phyloP scores from a whole-genome alignment of 2,329 filamentous ascomycete species.

The Colletotrichum sidae region DNA sequence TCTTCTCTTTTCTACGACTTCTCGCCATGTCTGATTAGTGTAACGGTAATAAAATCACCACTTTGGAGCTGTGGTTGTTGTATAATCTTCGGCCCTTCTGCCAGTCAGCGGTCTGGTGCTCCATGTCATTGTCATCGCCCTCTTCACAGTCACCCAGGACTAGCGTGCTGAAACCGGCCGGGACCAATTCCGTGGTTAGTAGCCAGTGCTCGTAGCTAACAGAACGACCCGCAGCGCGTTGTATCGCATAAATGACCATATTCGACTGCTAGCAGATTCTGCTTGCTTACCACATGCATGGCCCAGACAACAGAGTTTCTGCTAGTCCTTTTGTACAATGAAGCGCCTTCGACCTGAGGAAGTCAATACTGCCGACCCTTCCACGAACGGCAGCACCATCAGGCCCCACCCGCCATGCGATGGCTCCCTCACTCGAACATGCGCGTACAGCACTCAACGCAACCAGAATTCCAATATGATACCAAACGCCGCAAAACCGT shows the following conservation, averaged over 20 bases:
- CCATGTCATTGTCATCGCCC: too few relatives aligned
- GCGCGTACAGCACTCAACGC: conserved; percentile 4
- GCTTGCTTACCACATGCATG: conserved; percentile 24
- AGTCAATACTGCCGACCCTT: neutral
- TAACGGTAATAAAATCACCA: neutral
- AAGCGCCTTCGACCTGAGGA: neutral
- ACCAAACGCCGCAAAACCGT: conserved; percentile 35
- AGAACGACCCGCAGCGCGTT: too few relatives aligned
- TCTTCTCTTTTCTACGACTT: too few relatives aligned
- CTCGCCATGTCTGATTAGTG: too few relatives aligned
- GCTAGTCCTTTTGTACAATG: conserved; percentile 29
- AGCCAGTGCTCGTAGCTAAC: too few relatives aligned
- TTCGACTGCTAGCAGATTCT: neutral
- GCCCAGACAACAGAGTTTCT: conserved; percentile 18
- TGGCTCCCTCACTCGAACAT: conserved; percentile 10
- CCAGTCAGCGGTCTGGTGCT: too few relatives aligned
- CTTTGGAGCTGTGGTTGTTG: neutral
- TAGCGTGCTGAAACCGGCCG: too few relatives aligned
- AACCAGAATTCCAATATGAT: conserved; percentile 33
- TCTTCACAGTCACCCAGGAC: too few relatives aligned
- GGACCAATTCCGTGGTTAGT: too few relatives aligned
- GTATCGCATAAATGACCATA: too few relatives aligned
- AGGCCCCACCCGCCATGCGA: conserved; percentile 3
- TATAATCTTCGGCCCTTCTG: too few relatives aligned
- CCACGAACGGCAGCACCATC: neutral